A percentile compares a stretch with the other conserved stretches of the same genome.
Evolutionary conservation across 345 rosid genomes (phyloP).

Genomic region (Clarkia xantiana): DNA sequence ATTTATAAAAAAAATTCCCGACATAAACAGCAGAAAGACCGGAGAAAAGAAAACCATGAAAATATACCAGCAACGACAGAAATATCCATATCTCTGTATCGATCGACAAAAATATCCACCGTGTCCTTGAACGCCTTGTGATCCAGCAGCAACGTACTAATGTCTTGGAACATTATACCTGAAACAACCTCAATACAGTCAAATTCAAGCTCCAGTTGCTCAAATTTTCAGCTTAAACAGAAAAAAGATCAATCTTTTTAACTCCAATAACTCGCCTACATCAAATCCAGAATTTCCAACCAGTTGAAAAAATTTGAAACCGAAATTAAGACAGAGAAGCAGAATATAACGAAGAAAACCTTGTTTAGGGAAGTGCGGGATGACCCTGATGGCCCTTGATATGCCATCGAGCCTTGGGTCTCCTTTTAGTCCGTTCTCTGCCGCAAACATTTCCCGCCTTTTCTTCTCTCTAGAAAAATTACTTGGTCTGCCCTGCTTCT

Average conservation of each 20-base stretch:
- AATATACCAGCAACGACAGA: conserved; percentile 80
- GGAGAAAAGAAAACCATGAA: conserved; percentile 8
- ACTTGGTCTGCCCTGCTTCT: neutral
- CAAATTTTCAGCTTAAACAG: neutral
- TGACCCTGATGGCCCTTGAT: conserved; percentile 51
- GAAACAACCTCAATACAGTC: neutral
- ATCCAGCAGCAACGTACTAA: conserved; percentile 74
- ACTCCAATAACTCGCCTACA: too few relatives aligned
- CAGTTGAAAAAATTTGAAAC: neutral
- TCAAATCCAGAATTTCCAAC: too few relatives aligned
- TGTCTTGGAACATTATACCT: conserved; percentile 98
- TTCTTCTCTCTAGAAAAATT: neutral
- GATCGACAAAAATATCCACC: conserved; percentile 86
- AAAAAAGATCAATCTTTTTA: neutral
- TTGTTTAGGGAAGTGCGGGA: conserved; percentile 65
- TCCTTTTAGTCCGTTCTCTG: conserved; percentile 61
- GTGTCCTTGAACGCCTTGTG: conserved; percentile 81
- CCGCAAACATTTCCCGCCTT: conserved; percentile 38
- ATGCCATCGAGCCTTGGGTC: conserved; percentile 60
- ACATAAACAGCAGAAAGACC: neutral
- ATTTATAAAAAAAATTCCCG: neutral
- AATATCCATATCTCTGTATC: conserved; percentile 73
- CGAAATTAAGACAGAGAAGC: conserved; percentile 1
- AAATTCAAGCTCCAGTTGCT: neutral
- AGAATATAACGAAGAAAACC: conserved; percentile 16